Evolutionary conservation across 257 asterid species (phyloP), one percentile per base, ranked within the genome.

Genomic region (Jaltomata sinuosa): DNA sequence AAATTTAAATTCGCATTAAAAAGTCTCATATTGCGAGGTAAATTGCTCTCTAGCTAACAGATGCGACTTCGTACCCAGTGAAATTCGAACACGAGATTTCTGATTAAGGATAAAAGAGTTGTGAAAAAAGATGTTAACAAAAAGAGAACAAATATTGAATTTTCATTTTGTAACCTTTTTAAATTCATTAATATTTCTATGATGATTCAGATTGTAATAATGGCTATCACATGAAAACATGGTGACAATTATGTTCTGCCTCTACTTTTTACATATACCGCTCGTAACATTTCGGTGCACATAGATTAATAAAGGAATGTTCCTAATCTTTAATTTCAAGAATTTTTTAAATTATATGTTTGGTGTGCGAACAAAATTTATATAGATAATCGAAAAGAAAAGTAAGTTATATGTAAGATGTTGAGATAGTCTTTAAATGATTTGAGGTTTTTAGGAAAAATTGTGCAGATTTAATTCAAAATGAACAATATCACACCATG

Each of bases 181-280:
- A 5, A 38, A 34, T 71, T 71, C 42, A 81, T 53, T 79, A 80
- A 71, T 68, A 72, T 87, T 81, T 82, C 79, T 86, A 85, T 74
- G 79, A 83, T 67, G 8, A 62, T 65, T 55, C 31, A 34, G 81
- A 81, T 45, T 47, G 84, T 87, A 85, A 85, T 89, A 82, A 89
- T 85, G 90, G 90, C 25, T 53, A 77, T 87, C 90, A 89, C 91
- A 89, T 89, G 89, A 80, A 85, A 83, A 83, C 86, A 87, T 59
- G 87, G 87, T 59, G 45, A 84, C 89, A 89, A 87, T 89, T 87
- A 89, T 89, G 85, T 22, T 64, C 59, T 87, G 86, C 42, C 65
- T 61, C 87, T 21, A 34, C 85, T 81, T 86, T 87, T 85, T 89
- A 78, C 87, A 83, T 53, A 10, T 45, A 9, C 36, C 25, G 59